phyloP scores from a whole-genome alignment of 108 stramenopile species.

The Cyclotella distinguenda region DNA sequence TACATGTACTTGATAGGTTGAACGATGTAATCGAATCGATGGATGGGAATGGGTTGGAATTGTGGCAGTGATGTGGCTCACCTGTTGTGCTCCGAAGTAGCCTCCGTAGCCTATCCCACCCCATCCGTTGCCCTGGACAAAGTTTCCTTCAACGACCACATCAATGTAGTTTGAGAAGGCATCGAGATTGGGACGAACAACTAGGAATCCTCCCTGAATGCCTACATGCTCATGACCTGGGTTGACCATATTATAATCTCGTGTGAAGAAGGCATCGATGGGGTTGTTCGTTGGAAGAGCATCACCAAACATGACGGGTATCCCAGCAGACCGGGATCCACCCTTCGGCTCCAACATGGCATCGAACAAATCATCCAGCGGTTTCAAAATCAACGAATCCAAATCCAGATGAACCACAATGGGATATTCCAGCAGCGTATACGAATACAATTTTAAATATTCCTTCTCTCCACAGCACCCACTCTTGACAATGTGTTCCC shows the following conservation, averaged over 20 bases:
- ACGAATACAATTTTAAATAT: conserved; percentile 88
- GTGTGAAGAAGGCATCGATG: conserved; percentile 50
- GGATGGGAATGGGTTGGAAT: too few relatives aligned
- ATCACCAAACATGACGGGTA: conserved; percentile 28
- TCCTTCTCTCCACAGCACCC: conserved; percentile 97
- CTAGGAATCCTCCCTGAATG: conserved; percentile 76
- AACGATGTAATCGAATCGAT: too few relatives aligned
- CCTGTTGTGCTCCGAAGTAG: conserved; percentile 45
- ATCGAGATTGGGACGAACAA: conserved; percentile 50
- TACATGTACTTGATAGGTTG: too few relatives aligned
- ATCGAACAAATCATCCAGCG: conserved; percentile 76
- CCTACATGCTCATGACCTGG: conserved; percentile 54
- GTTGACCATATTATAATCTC: conserved; percentile 55
- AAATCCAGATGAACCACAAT: conserved; percentile 77
- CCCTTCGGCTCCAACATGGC: conserved; percentile 46
- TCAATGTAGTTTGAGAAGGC: conserved; percentile 53
- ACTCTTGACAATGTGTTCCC: conserved; percentile 65
- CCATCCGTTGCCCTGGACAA: conserved; percentile 46
- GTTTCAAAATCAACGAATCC: conserved; percentile 64
- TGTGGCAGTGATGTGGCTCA: too few relatives aligned
- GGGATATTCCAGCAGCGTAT: conserved; percentile 67
- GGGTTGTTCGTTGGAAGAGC: conserved; percentile 30
- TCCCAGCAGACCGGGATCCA: conserved; percentile 23
- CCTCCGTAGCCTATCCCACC: conserved; percentile 69
- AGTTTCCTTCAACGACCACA: conserved; percentile 58